These are phyloP conservation scores for Candida chauliodis DNA, from an alignment of 805 yeast species.

Conservation along the genomic window DNA sequence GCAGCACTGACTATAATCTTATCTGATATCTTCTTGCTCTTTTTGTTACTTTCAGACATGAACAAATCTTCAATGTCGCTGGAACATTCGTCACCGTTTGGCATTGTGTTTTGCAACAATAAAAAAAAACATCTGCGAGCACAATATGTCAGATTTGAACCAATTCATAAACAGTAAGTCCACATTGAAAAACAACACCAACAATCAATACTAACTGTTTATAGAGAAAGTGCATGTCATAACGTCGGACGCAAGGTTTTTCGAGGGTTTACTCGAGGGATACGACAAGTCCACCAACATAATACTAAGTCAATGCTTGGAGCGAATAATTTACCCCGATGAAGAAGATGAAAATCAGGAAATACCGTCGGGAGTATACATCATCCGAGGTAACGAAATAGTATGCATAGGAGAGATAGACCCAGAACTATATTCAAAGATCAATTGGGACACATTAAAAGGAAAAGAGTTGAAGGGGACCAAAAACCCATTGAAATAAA, in stretches of 20 bases:
- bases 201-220: slow-evolving; percentile 1
- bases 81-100: too few species aligned
- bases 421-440: slow-evolving; percentile 32
- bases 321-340: slow-evolving; percentile 46
- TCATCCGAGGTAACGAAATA: slow-evolving; percentile 58
- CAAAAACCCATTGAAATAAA: slow-evolving; percentile 29
- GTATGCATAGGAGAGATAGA: slow-evolving; percentile 56
- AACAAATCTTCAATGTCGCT: slow-evolving; percentile 3
- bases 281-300: slow-evolving; percentile 65
- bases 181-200: slow-evolving; percentile 9
- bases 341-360: slow-evolving; percentile 35
- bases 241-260: slow-evolving; percentile 42
- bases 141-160: slow-evolving; percentile 6
- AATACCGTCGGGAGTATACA: slow-evolving; percentile 44
- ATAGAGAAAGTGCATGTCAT: slow-evolving; percentile 38
- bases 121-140: slow-evolving; percentile 1
- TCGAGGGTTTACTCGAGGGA: slow-evolving; percentile 47
- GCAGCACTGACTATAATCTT: slow-evolving; percentile 26
- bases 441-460: slow-evolving; percentile 40
- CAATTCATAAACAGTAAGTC: slow-evolving; percentile 12
- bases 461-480: slow-evolving; percentile 35
- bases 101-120: slow-evolving; percentile 9
- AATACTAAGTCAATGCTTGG: slow-evolving; percentile 48
- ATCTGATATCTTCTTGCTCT: background rate
- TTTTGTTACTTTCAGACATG: too few species aligned